Percentiles rank a stretch among this genome's conserved stretches.
These are phyloP conservation scores for Epichloe uncinata DNA, from an alignment of 2,329 filamentous ascomycete genomes.

Conservation along the genomic window DNA sequence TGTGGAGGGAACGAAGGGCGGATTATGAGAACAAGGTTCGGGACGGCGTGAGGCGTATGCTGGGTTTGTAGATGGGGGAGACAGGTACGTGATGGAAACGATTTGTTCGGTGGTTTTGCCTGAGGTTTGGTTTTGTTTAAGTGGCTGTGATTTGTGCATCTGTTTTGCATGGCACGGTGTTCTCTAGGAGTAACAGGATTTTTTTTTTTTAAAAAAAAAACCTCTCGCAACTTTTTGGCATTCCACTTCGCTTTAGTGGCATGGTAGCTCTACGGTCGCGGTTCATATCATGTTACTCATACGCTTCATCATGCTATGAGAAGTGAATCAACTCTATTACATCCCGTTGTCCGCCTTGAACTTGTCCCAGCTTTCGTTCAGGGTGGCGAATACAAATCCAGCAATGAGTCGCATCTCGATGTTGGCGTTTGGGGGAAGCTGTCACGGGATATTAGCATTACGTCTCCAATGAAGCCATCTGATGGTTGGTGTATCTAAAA, in stretches of 20 bases:
- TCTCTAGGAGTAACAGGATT: constrained; percentile 5
- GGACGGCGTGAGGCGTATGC: constrained; percentile 63
- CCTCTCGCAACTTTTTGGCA: neutral
- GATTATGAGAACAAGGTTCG: constrained; percentile 83
- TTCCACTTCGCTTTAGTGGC: neutral
- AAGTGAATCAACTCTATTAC: constrained; percentile 17
- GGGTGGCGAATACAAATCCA: constrained; percentile 50
- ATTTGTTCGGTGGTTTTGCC: neutral
- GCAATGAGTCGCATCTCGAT: constrained; percentile 56
- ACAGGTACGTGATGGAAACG: neutral
- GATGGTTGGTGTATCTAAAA: no score
- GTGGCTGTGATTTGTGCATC: neutral
- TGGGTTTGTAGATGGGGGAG: constrained; percentile 49
- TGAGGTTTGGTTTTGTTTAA: neutral
- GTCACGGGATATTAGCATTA: constrained; percentile 7
- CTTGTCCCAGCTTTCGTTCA: constrained; percentile 63
- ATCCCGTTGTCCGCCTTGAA: constrained; percentile 57
- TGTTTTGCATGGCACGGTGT: constrained; percentile 13
- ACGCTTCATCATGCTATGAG: constrained; percentile 4
- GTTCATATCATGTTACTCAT: neutral
- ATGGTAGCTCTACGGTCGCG: neutral
- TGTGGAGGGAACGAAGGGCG: constrained; percentile 75
- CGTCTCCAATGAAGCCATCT: no score
- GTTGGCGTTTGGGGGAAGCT: constrained; percentile 53
- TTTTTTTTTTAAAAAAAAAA: neutral